These are phyloP conservation scores for Fusarium foetens DNA, from an alignment of 2,329 filamentous ascomycete genomes.

Conservation along the genomic window DNA sequence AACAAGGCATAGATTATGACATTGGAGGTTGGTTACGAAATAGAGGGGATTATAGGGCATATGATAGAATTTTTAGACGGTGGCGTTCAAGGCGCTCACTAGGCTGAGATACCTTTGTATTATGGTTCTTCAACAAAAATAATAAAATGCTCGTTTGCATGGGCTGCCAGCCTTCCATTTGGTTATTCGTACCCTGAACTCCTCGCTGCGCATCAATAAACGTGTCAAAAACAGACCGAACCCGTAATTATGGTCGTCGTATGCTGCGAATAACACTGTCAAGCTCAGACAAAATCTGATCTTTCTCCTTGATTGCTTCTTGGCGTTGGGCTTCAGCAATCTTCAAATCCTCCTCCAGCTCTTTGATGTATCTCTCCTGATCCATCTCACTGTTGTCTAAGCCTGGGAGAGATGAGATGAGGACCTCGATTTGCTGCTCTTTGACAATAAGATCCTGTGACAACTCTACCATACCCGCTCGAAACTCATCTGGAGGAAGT, in stretches of 20 bases:
- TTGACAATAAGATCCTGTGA: constrained; percentile 81
- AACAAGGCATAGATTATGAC: neutral
- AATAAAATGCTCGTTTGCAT: neutral
- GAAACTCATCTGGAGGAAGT: constrained; percentile 71
- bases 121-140: constrained; percentile 2
- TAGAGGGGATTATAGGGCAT: neutral
- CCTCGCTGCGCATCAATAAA: constrained; percentile 31
- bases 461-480: constrained; percentile 75
- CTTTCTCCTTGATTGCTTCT: constrained; percentile 71
- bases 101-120: constrained; percentile 26
- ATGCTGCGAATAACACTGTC: constrained; percentile 70
- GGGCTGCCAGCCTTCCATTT: neutral
- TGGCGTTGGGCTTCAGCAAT: constrained; percentile 70
- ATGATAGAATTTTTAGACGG: constrained; percentile 13
- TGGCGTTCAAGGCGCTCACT: constrained; percentile 30
- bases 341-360: constrained; percentile 72
- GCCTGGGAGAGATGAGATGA: constrained; percentile 80
- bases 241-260: constrained; percentile 61
- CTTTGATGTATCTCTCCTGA: constrained; percentile 74
- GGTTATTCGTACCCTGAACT: constrained; percentile 25
- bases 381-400: constrained; percentile 81
- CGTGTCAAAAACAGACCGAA: neutral
- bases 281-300: constrained; percentile 68
- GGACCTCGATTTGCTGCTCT: constrained; percentile 82
- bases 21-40: neutral